phyloP scores from a whole-genome alignment of 345 rosid genomes.

The Excoecaria agallocha region DNA sequence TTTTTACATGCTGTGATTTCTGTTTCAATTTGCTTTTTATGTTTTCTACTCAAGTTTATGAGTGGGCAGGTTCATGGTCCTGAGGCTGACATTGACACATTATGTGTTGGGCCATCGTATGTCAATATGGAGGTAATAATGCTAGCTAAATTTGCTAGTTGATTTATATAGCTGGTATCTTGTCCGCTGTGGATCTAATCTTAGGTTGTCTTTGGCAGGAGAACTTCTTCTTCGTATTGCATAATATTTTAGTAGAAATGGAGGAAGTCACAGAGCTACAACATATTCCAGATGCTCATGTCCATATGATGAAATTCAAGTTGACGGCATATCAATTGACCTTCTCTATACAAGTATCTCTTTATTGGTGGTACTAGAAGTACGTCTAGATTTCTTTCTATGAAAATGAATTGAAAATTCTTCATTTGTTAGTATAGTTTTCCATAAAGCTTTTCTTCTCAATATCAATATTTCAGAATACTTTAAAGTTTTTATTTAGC shows the following conservation, averaged over 20 bases:
- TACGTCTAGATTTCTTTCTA: constrained; percentile 30
- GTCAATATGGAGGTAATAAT: constrained; percentile 70
- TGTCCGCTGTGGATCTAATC: constrained; percentile 10
- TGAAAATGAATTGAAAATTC: not conserved
- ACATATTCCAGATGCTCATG: constrained; percentile 95
- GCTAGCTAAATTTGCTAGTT: not conserved
- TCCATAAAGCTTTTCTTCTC: not conserved
- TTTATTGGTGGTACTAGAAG: constrained; percentile 76
- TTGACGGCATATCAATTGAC: constrained; percentile 85
- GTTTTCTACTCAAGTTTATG: not conserved
- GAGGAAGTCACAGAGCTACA: constrained; percentile 88
- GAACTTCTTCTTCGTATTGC: constrained; percentile 79
- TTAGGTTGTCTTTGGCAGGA: constrained; percentile 40
- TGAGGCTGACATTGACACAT: constrained; percentile 82
- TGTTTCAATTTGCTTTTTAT: not conserved
- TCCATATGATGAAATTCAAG: constrained; percentile 94
- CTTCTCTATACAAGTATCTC: constrained; percentile 92
- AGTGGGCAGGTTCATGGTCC: constrained; percentile 78
- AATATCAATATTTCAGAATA: not conserved
- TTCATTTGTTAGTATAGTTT: not conserved
- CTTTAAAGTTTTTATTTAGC: not conserved
- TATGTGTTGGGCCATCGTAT: constrained; percentile 96
- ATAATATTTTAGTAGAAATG: constrained; percentile 61
- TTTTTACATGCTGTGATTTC: not conserved
- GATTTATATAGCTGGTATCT: not conserved